phyloP scores from a whole-genome alignment of 805 yeast species.

The Suhomyces pyralidae region DNA sequence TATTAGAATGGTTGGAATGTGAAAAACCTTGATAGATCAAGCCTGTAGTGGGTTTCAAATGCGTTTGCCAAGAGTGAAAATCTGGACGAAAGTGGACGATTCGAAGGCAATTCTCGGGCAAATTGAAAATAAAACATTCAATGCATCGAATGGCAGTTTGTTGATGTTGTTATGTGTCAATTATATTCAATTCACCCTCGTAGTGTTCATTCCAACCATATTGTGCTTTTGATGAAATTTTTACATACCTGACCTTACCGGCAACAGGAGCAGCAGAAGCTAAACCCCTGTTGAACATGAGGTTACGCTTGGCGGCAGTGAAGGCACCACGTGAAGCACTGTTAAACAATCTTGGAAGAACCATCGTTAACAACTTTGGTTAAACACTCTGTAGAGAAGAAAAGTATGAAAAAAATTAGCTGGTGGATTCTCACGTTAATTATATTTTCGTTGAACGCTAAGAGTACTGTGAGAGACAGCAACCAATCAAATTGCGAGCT shows the following conservation, averaged over 20 bases:
- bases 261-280: constrained; percentile 71
- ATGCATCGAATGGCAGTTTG: not conserved
- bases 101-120: not conserved
- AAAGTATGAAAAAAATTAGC: constrained; percentile 6
- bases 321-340: constrained; percentile 77
- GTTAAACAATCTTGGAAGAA: constrained; percentile 53
- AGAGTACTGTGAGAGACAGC: constrained; percentile 2
- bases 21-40: not conserved
- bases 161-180: not conserved
- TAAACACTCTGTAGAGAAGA: constrained; percentile 7
- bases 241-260: constrained; percentile 87
- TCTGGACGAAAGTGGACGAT: not conserved
- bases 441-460: constrained; percentile 5
- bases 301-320: constrained; percentile 83
- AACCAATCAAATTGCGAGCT: constrained; percentile 7
- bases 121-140: not conserved
- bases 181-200: not conserved
- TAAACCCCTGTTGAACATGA: constrained; percentile 69
- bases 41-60: not conserved
- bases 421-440: constrained; percentile 1
- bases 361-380: constrained; percentile 42
- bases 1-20: not conserved
- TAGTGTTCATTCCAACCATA: not conserved
- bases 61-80: not conserved
- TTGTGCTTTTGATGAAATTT: not conserved